Percentiles rank a stretch among this genome's conserved stretches.
Conservation (phyloP, 2,329 filamentous ascomycete species). For the Berkeleyomyces basicola region DNA sequence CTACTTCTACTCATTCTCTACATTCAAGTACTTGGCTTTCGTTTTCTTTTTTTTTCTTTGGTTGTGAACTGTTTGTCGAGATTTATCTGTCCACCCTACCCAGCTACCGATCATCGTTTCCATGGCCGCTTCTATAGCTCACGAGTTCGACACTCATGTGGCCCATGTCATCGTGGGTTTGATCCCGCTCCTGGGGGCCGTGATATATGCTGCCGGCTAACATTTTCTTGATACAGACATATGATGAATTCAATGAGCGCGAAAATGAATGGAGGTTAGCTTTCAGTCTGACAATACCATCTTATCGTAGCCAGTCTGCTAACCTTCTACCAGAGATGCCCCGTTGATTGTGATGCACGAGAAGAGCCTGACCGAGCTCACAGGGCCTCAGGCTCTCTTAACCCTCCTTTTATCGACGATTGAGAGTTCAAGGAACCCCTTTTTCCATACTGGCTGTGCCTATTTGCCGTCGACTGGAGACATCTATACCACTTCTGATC, state of each 20-base stretch:
- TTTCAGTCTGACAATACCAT: neutral
- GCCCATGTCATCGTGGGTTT: constrained; percentile 3
- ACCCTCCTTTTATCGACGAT: constrained; percentile 27
- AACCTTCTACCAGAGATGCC: neutral
- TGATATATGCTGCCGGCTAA: neutral
- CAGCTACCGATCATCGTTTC: neutral
- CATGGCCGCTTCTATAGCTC: neutral
- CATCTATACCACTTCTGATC: constrained; percentile 29
- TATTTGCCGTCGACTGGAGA: constrained; percentile 25
- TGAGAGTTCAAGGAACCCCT: constrained; percentile 25
- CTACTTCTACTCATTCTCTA: neutral
- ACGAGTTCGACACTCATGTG: neutral
- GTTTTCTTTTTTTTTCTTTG: neutral
- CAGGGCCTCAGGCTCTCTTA: constrained; percentile 21
- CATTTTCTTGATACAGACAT: neutral
- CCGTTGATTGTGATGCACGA: constrained; percentile 25
- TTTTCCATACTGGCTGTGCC: constrained; percentile 31
- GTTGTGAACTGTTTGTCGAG: neutral
- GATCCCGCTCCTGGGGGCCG: neutral
- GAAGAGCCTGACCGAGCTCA: constrained; percentile 20
- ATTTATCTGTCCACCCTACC: neutral
- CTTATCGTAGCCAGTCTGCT: neutral
- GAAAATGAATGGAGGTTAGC: neutral
- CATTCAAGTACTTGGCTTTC: neutral
- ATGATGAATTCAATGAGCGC: neutral